phyloP scores from a whole-genome alignment of 2,329 filamentous ascomycete genomes.

The Colletotrichum acutatum region DNA sequence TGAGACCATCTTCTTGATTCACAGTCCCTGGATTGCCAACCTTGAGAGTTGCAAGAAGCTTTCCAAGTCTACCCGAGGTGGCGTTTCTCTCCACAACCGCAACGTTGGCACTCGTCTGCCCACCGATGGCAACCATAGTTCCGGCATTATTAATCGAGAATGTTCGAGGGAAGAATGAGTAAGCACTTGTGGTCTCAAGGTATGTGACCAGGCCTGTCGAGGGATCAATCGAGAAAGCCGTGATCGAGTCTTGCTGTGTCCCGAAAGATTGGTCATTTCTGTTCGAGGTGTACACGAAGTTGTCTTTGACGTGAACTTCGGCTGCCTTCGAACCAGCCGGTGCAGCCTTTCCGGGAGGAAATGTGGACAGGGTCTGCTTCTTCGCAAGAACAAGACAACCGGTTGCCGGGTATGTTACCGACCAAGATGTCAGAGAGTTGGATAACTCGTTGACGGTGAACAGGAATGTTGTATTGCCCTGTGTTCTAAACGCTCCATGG shows the following conservation, averaged over 20 bases:
- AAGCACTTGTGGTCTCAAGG: conserved; percentile 64
- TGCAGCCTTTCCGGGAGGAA: conserved; percentile 53
- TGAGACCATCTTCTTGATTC: conserved; percentile 59
- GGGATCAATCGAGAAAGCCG: conserved; percentile 59
- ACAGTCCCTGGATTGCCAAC: conserved; percentile 52
- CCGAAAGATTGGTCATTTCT: conserved; percentile 69
- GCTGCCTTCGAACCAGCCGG: conserved; percentile 62
- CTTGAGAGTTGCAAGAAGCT: conserved; percentile 52
- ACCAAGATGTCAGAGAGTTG: conserved; percentile 62
- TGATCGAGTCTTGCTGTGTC: conserved; percentile 64
- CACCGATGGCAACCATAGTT: conserved; percentile 69
- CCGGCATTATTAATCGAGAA: conserved; percentile 71
- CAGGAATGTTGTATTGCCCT: conserved; percentile 43
- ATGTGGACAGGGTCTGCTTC: conserved; percentile 58
- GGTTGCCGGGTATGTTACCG: conserved; percentile 54
- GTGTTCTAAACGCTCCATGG: conserved; percentile 61
- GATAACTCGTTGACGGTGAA: conserved; percentile 61
- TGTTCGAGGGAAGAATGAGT: conserved; percentile 70
- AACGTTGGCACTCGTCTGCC: conserved; percentile 69
- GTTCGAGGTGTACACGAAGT: conserved; percentile 71
- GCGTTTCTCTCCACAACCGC: conserved; percentile 67
- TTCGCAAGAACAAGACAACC: conserved; percentile 58
- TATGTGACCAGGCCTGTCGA: conserved; percentile 61
- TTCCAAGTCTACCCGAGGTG: conserved; percentile 64
- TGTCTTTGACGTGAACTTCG: conserved; percentile 63